A percentile compares a stretch with the other conserved stretches of the same genome.
Evolutionary conservation across 1,139 yeast genomes (phyloP).

Genomic region (Meyerozyma guilliermondii): DNA sequence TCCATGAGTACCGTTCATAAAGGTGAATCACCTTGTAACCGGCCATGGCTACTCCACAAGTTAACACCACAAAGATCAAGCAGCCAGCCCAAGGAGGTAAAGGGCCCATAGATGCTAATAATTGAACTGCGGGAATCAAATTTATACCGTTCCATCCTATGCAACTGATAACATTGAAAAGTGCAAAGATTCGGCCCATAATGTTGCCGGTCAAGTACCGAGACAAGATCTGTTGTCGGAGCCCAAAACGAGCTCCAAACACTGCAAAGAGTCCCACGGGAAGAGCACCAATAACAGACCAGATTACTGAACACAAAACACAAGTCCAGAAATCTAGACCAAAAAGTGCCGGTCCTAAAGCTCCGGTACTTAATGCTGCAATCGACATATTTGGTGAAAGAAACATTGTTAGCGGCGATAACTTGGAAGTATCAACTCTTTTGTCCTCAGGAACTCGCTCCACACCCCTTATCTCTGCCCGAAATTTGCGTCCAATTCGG

Average conservation of each 20-base stretch:
- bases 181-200: constrained; percentile 27
- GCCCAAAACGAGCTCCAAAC: constrained; percentile 27
- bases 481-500: constrained; percentile 25
- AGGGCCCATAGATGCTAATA: constrained; percentile 20
- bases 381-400: constrained; percentile 29
- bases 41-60: constrained; percentile 21
- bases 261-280: constrained; percentile 29
- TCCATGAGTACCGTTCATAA: constrained; percentile 26
- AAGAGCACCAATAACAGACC: constrained; percentile 22
- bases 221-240: constrained; percentile 29
- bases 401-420: constrained; percentile 24
- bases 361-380: constrained; percentile 25
- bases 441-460: constrained; percentile 42
- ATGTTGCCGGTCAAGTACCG: constrained; percentile 28
- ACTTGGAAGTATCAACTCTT: constrained; percentile 22
- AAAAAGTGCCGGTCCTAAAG: constrained; percentile 24
- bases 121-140: constrained; percentile 27
- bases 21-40: constrained; percentile 25
- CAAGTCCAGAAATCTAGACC: constrained; percentile 31
- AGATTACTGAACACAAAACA: constrained; percentile 22
- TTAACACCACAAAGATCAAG: constrained; percentile 22
- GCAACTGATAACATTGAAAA: constrained; percentile 27
- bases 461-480: constrained; percentile 45
- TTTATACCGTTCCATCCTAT: constrained; percentile 35
- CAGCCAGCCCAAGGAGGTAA: constrained; percentile 32